Base-by-base conservation (phyloP, 2,329 filamentous ascomycete species). In the Rhynchosporium agropyri region DNA sequence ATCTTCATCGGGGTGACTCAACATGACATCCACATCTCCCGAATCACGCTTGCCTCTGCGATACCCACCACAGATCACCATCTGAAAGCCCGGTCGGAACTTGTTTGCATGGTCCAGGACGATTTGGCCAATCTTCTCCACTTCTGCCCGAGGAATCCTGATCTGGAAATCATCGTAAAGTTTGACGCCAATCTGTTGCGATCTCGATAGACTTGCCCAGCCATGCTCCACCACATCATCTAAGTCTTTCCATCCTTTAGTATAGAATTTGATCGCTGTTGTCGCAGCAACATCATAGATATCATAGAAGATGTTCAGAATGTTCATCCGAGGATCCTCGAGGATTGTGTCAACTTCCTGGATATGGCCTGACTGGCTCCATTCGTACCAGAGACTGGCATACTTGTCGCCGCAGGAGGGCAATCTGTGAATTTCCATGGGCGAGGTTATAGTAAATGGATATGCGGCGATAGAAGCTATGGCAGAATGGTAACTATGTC, bases 161-260 rank as follows among this genome's bases (percentile, higher is more conserved):
- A 82, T 76, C 51, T 84, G 78, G 61, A 99, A 90, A 67, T 98
- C 94, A 40, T 96, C 89, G 74, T 96, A 97, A 76, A 88, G 97
- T 74, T 98, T 98, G 50, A 97, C 80, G 0, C 95, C 94, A 61
- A 98, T 96, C 74, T 98, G 92, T 75, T 97, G 94, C 1, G 91
- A 89, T 12, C 92, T 86, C 0, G 83, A 89, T 0, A 98, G 79
- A 0, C 76, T 80, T 26, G 80, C 74, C 60, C 94, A 98, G 10
- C 90, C 92, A 70, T 87, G 83, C 71, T 96, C 90, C 46, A 97
- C 81, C 3, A 98, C 79, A 70, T 98, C 93, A 70, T 97, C 92
- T 0, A 97, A 79, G 64, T 95, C 89, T 64, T 85, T 83, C 91
- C 92, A 97, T 33, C 91, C 84, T 65, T 85, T 86, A 15, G 85